These are phyloP conservation scores for Apiotrichum gracile DNA, from an alignment of 1,284 basidiomycete species.

Conservation along the genomic window DNA sequence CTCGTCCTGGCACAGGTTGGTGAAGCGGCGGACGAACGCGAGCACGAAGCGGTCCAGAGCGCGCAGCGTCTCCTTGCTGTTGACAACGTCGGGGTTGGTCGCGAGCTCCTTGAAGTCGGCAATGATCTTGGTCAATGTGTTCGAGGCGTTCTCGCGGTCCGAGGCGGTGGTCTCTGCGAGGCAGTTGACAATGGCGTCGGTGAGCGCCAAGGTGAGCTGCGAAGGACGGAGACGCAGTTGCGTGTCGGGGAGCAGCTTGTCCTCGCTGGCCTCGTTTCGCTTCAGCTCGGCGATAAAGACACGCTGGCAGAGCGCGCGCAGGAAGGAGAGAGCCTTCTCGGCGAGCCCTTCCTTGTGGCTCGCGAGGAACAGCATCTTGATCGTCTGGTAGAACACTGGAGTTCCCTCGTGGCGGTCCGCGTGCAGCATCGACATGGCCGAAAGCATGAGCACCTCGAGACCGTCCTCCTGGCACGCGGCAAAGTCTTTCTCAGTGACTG, in stretches of 20 bases:
- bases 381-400: constrained; percentile 29
- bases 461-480: constrained; percentile 65
- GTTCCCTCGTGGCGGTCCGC: constrained; percentile 49
- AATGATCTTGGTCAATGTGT: constrained; percentile 59
- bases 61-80: constrained; percentile 55
- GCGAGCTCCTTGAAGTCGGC: constrained; percentile 60
- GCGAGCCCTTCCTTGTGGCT: constrained; percentile 23
- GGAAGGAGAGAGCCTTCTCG: constrained; percentile 31
- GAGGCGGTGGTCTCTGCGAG: constrained; percentile 60
- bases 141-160: constrained; percentile 58
- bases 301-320: constrained; percentile 32
- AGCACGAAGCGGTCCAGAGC: constrained; percentile 55
- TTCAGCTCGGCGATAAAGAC: constrained; percentile 37
- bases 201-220: constrained; percentile 45
- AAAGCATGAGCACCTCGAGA: constrained; percentile 71
- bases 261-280: constrained; percentile 22
- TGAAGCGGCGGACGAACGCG: constrained; percentile 72
- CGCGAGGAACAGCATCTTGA: constrained; percentile 37
- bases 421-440: constrained; percentile 65
- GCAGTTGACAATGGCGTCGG: constrained; percentile 69
- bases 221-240: constrained; percentile 32
- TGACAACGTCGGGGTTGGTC: constrained; percentile 44
- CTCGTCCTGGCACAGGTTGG: constrained; percentile 78
- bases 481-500: constrained; percentile 57
- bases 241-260: constrained; percentile 23